Percentiles rank a stretch among this genome's conserved stretches.
These are phyloP conservation scores for Hippophae tibetana DNA, from an alignment of 306 rosid species.

Conservation along the genomic window DNA sequence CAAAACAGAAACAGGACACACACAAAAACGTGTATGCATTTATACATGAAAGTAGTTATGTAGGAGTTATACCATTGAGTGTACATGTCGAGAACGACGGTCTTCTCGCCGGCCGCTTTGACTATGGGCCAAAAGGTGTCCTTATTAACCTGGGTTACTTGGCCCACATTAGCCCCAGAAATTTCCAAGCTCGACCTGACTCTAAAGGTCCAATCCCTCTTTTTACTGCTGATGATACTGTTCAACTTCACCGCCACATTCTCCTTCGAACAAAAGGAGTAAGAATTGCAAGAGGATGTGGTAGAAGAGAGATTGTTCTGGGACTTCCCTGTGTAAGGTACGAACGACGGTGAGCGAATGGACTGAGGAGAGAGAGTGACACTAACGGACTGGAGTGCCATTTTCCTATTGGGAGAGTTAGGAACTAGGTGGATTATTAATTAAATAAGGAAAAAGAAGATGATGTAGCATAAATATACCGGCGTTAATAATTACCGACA, in stretches of 20 bases:
- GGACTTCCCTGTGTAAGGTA: conserved; percentile 24
- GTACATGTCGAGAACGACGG: conserved; percentile 95
- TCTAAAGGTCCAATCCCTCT: conserved; percentile 2
- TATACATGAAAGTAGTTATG: neutral
- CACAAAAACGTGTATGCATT: neutral
- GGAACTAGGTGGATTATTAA: neutral
- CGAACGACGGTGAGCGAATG: conserved; percentile 18
- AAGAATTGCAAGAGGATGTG: neutral
- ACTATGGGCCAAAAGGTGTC: conserved; percentile 98
- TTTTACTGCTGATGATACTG: conserved; percentile 6
- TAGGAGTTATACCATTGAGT: conserved; percentile 67
- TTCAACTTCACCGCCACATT: conserved; percentile 19
- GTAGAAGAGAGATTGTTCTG: conserved; percentile 19
- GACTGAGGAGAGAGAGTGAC: conserved; percentile 35
- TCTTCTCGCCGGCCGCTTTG: conserved; percentile 75
- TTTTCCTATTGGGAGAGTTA: conserved; percentile 21
- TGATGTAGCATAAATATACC: too few relatives aligned
- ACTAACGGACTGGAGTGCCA: conserved; percentile 44
- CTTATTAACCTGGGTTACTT: conserved; percentile 83
- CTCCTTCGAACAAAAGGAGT: conserved; percentile 14
- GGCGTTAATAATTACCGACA: too few relatives aligned
- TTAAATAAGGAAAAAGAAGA: too few relatives aligned
- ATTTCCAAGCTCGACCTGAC: conserved; percentile 68
- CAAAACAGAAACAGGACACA: neutral
- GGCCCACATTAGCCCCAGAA: conserved; percentile 57